Conservation (phyloP, 2,329 filamentous ascomycete species). For the Pleoardoris graminearum region DNA sequence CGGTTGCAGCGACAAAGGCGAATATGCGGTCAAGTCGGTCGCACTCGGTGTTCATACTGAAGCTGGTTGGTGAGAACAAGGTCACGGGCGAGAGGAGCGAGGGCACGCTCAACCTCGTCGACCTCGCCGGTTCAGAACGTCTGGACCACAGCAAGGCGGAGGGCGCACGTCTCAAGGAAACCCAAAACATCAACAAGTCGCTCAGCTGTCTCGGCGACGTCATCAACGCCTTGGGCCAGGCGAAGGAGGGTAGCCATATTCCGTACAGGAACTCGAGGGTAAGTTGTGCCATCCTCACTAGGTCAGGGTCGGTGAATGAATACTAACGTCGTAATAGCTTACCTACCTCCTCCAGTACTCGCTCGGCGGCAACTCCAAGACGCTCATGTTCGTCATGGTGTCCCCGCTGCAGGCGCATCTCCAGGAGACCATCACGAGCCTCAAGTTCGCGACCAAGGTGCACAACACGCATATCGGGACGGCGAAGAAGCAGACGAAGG, state of each 20-base stretch:
- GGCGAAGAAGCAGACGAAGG: conserved; percentile 73
- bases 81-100: conserved; percentile 83
- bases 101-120: conserved; percentile 92
- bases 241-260: conserved; percentile 75
- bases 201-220: conserved; percentile 91
- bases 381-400: conserved; percentile 99
- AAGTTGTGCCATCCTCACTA: too few species aligned
- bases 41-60: conserved; percentile 93
- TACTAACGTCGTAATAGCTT: conserved; percentile 55
- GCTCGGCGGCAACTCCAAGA: conserved; percentile 92
- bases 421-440: conserved; percentile 88
- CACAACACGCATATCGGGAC: conserved; percentile 92
- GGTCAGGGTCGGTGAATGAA: too few species aligned
- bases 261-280: conserved; percentile 96
- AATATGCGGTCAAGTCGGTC: conserved; percentile 94
- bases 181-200: conserved; percentile 96
- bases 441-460: conserved; percentile 95
- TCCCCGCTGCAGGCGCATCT: conserved; percentile 88
- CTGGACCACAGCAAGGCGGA: conserved; percentile 85
- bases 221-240: conserved; percentile 86
- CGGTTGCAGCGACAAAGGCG: conserved; percentile 93
- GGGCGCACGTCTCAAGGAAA: conserved; percentile 87
- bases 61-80: conserved; percentile 66
- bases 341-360: conserved; percentile 96
- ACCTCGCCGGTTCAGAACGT: conserved; percentile 90